Evolutionary conservation across 2,329 filamentous ascomycete genomes (phyloP), one percentile per base, ranked within the genome.

Genomic region (Colletotrichum incanum): DNA sequence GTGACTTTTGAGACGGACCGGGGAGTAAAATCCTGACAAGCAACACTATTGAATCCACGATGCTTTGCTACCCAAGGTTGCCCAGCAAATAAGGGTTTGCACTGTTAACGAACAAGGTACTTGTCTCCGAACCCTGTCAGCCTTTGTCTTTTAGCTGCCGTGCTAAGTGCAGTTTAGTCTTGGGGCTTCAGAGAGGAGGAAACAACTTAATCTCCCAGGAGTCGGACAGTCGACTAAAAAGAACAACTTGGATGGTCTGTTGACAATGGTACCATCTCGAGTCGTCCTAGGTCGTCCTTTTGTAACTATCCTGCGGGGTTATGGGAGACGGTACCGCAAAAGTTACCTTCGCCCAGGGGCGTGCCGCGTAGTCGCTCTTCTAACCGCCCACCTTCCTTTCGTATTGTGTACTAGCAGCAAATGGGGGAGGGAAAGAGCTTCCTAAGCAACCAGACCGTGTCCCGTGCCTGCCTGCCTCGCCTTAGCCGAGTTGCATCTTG

Each of bases 161-260:
- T 47, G 8, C 39, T 60, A 52, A 26, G 9, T 8, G n/a, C 34
- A 26, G 9, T 26, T 39, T 50, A 39, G 14, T 49, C 18, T 26
- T 50, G 14, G 14, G 43, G n/a, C 34, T 23, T 50, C 23, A 41
- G 26, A 14, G 23, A 16, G 39, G 39, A 43, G 56, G 31, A 39
- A 39, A 52, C 60, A 50, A 34, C 60, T 63, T 41, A 49, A 63
- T 63, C 20, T 63, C 60, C 60, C 47, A 28, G 31, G 20, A 11
- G 31, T 37, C 52, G 31, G 60, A 39, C 9, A 41, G n/a, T 11
- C 45, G 23, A 39, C 23, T 9, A 55, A 28, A 23, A 55, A 55
- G 18, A 3, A 6, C 28, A 31, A 31, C 28, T 31, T 31, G 28
- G 28, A 7, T 18, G 41, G 16, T 7, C 23, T 6, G 5, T 16